Evolutionary conservation across 2,329 filamentous ascomycete genomes (phyloP), one percentile per base, ranked within the genome.

Genomic region (Aciculosporium take): DNA sequence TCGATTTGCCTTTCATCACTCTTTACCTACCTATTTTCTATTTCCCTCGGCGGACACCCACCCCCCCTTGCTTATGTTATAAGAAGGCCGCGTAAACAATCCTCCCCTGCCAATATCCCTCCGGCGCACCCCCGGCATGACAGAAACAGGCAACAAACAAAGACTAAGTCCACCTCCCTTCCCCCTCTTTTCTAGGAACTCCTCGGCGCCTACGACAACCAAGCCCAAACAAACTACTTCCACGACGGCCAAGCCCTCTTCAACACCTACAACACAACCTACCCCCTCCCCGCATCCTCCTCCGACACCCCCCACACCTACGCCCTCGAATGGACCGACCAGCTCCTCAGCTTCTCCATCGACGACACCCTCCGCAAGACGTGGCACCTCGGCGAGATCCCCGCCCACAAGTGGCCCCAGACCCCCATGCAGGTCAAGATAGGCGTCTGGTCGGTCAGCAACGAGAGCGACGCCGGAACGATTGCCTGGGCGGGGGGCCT

Each of bases 181-280:
- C n/a, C n/a, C n/a, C n/a, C n/a, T n/a, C n/a, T n/a, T n/a, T n/a
- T 24, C 32, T 33, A 56, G 54, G 54, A 55, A 40, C 48, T 56
- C 41, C 53, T 56, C 34, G 53, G 54, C 2, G 53, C 52, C 5
- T 53, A 44, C 37, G 46, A 52, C 39, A 63, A 65, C 17, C 66
- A 85, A 52, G 83, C 84, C 3, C 83, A 89, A 58, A 78, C 74
- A 49, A 93, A 93, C 64, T 94, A 88, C 65, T 83, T 81, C 56
- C 76, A 76, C 58, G 80, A 84, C 63, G 79, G 79, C 42, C 45
- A 55, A 55, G 74, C 72, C 32, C 65, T 76, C 46, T 70, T 63
- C 23, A 67, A 67, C 36, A 63, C 62, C 29, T 71, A 67, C 51
- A 66, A 71, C 49, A 63, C 67, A 37, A 71, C 61, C 31, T 64